Conservation (phyloP, 495 filamentous ascomycete species). For the Trichoderma reesei region DNA sequence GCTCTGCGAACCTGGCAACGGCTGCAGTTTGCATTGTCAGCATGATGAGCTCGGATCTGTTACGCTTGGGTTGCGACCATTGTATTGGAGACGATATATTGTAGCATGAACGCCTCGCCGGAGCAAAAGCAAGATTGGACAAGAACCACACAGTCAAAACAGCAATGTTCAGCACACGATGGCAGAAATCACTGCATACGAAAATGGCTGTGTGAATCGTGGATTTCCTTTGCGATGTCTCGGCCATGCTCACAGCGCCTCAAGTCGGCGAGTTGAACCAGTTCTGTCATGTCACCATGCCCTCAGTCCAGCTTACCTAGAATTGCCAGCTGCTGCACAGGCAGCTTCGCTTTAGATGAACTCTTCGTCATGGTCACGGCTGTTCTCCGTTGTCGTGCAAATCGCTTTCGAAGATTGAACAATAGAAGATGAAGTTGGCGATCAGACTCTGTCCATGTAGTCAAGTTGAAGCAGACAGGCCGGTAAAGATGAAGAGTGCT, state of each 20-base stretch:
- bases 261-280: not conserved
- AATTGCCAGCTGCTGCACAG: slow-evolving; percentile 38
- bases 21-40: slow-evolving; percentile 34
- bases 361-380: not conserved
- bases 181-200: no score
- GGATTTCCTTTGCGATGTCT: no score
- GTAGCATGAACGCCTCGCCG: not conserved
- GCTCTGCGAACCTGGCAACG: slow-evolving; percentile 78
- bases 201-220: no score
- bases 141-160: no score
- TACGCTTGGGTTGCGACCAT: no score
- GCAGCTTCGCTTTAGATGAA: slow-evolving; percentile 23
- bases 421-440: not conserved
- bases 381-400: not conserved
- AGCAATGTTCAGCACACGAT: no score
- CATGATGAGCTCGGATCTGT: not conserved
- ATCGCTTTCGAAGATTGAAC: not conserved
- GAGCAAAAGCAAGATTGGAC: no score
- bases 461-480: not conserved
- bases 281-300: not conserved
- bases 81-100: no score
- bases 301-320: slow-evolving; percentile 37
- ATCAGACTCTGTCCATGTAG: not conserved
- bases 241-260: not conserved
- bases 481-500: not conserved